Conservation (phyloP, 257 asterid species). For the Mitragyna speciosa region DNA sequence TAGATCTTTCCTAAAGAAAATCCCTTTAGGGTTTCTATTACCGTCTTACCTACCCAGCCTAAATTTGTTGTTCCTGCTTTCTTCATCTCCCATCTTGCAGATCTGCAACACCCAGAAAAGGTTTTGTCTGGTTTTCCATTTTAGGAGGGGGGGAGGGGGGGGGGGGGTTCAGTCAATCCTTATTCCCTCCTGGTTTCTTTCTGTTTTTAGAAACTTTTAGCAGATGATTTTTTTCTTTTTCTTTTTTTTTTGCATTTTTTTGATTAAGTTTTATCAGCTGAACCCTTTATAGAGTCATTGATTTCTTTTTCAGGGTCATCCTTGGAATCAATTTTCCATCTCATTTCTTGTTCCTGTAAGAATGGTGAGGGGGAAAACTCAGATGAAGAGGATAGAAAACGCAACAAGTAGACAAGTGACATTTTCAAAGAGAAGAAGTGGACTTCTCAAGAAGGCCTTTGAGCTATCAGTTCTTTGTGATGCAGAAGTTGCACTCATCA, state of each 20-base stretch:
- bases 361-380: slow-evolving; percentile 65
- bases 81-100: slow-evolving; percentile 27
- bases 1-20: background rate
- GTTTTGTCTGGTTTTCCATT: slow-evolving; percentile 11
- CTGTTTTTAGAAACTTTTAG: slow-evolving; percentile 24
- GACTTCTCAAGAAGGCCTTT: slow-evolving; percentile 62
- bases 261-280: background rate
- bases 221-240: background rate
- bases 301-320: background rate
- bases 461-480: slow-evolving; percentile 72
- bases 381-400: slow-evolving; percentile 59
- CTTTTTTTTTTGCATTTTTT: background rate
- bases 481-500: slow-evolving; percentile 55
- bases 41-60: background rate
- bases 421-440: slow-evolving; percentile 62
- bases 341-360: background rate
- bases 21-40: slow-evolving; percentile 30
- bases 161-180: slow-evolving; percentile 24
- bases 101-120: slow-evolving; percentile 31
- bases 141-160: too few relatives aligned
- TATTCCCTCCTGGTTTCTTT: slow-evolving; percentile 19
- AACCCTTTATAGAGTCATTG: background rate
- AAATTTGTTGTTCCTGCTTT: background rate
- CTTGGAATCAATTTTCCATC: background rate
- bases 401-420: slow-evolving; percentile 60